These are phyloP conservation scores for Cladosporium sp. DNA, from an alignment of 2,329 filamentous ascomycete species.

Conservation along the genomic window DNA sequence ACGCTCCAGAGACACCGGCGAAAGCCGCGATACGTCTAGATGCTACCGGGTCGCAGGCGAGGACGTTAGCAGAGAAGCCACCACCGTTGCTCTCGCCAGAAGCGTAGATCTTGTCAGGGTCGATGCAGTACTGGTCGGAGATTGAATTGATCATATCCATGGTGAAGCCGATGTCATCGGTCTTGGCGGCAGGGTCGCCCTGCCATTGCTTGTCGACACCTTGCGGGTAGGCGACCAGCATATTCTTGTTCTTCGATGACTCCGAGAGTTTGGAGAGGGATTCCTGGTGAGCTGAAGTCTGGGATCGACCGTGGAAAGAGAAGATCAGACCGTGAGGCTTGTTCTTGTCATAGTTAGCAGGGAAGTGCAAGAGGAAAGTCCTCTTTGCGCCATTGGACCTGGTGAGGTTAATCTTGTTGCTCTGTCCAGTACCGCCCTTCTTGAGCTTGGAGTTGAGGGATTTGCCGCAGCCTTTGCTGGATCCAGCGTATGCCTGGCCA, in stretches of 20 bases:
- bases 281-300: slow-evolving; percentile 43
- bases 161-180: slow-evolving; percentile 47
- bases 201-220: slow-evolving; percentile 44
- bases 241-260: slow-evolving; percentile 46
- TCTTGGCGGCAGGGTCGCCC: slow-evolving; percentile 48
- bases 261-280: slow-evolving; percentile 50
- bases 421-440: slow-evolving; percentile 28
- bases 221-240: slow-evolving; percentile 50
- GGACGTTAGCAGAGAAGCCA: slow-evolving; percentile 45
- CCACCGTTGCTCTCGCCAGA: slow-evolving; percentile 57
- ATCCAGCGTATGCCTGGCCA: slow-evolving; percentile 14
- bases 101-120: slow-evolving; percentile 45
- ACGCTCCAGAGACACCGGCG: slow-evolving; percentile 49
- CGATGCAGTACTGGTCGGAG: slow-evolving; percentile 45
- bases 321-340: slow-evolving; percentile 47
- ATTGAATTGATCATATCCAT: slow-evolving; percentile 44
- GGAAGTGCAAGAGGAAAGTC: slow-evolving; percentile 44
- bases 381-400: slow-evolving; percentile 32
- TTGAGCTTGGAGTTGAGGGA: slow-evolving; percentile 26
- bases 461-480: slow-evolving; percentile 30
- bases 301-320: slow-evolving; percentile 50
- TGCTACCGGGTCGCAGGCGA: slow-evolving; percentile 47
- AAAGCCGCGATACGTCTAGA: slow-evolving; percentile 52
- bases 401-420: slow-evolving; percentile 29
- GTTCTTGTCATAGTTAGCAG: slow-evolving; percentile 43